Percentiles rank a stretch among this genome's conserved stretches.
Conservation (phyloP, 768 basidiomycete genomes). For the Gloeophyllum trabeum region DNA sequence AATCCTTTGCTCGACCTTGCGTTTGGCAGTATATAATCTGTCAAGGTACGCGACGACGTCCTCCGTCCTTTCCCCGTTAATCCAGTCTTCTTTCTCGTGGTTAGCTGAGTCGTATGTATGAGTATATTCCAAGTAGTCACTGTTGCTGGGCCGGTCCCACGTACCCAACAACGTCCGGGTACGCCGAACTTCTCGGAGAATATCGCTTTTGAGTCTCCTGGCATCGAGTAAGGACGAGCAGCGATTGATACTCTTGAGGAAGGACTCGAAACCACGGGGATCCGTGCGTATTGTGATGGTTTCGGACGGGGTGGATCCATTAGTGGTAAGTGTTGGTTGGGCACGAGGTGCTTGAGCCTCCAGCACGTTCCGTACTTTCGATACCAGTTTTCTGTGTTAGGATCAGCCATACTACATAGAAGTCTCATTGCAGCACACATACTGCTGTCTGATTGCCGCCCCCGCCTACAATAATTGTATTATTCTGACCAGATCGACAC, state of each 20-base stretch:
- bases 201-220: constrained; percentile 81
- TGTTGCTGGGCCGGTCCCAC: constrained; percentile 7
- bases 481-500: too few species aligned
- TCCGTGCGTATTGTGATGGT: constrained; percentile 77
- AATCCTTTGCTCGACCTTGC: constrained; percentile 80
- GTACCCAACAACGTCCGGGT: constrained; percentile 66
- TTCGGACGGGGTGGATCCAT: constrained; percentile 38
- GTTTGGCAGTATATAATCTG: constrained; percentile 80
- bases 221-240: constrained; percentile 83
- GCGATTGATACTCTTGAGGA: constrained; percentile 74
- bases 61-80: constrained; percentile 76
- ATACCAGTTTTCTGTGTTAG: constrained; percentile 59
- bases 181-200: constrained; percentile 82
- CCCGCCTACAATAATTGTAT: constrained; percentile 50
- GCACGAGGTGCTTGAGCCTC: constrained; percentile 67
- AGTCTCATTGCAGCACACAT: constrained; percentile 36
- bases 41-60: constrained; percentile 82
- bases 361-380: constrained; percentile 75
- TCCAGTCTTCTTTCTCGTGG: constrained; percentile 84
- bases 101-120: constrained; percentile 49
- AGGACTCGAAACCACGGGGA: constrained; percentile 79
- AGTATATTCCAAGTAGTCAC: background rate
- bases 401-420: too few species aligned
- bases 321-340: constrained; percentile 28
- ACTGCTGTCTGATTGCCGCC: constrained; percentile 64